Evolutionary conservation across 1,139 yeast species (phyloP).

Genomic region (Kodamaea ohmeri): DNA sequence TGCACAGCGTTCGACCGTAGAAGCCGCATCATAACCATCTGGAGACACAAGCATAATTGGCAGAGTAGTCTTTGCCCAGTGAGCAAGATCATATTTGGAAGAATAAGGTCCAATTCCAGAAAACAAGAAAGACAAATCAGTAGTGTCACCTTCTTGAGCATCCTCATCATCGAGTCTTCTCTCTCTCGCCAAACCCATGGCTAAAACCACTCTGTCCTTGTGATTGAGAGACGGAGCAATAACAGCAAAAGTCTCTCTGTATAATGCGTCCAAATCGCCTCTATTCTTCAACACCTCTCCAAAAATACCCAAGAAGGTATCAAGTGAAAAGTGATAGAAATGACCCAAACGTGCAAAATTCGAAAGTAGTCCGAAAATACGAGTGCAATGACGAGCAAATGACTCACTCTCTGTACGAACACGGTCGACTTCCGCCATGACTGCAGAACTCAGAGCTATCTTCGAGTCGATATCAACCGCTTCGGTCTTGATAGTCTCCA

Average conservation of each 20-base stretch:
- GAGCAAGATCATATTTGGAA: conserved; percentile 26
- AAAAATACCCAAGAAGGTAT: conserved; percentile 44
- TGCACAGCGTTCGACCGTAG: conserved; percentile 49
- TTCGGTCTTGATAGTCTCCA: conserved; percentile 67
- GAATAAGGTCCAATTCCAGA: conserved; percentile 25
- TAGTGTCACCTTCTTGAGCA: conserved; percentile 17
- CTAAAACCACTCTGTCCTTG: conserved; percentile 47
- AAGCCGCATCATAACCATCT: conserved; percentile 67
- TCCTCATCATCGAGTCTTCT: conserved; percentile 25
- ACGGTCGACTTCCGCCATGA: conserved; percentile 53
- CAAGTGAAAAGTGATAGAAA: conserved; percentile 60
- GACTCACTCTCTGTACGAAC: conserved; percentile 47
- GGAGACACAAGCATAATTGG: conserved; percentile 58
- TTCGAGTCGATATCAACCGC: conserved; percentile 53
- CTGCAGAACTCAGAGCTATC: conserved; percentile 50
- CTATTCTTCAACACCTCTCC: conserved; percentile 29
- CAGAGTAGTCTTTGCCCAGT: conserved; percentile 21
- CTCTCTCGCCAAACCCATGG: conserved; percentile 31
- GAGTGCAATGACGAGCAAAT: conserved; percentile 55
- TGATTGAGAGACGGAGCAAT: conserved; percentile 51
- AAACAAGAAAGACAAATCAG: conserved; percentile 22
- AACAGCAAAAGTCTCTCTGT: conserved; percentile 44
- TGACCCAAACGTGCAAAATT: conserved; percentile 18
- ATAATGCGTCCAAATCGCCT: conserved; percentile 20
- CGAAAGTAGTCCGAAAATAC: conserved; percentile 38